Conservation (phyloP, 257 asterid genomes). For the Nicotiana otophora region DNA sequence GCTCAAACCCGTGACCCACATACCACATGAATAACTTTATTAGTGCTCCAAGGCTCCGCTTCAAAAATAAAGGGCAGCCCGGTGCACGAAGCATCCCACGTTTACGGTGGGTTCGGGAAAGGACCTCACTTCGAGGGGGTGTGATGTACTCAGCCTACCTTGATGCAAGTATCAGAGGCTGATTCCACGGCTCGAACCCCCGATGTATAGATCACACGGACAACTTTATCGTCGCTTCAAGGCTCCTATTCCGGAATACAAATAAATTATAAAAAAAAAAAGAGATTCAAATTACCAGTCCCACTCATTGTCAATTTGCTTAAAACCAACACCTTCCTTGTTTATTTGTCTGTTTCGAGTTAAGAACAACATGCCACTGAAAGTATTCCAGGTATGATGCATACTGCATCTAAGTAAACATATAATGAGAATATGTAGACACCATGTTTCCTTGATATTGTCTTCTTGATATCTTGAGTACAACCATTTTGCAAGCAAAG, state of each 20-base stretch:
- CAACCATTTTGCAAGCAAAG: slow-evolving; percentile 52
- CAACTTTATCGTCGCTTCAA: no score
- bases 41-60: no score
- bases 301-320: slow-evolving; percentile 89
- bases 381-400: slow-evolving; percentile 48
- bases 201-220: no score
- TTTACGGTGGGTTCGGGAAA: not conserved
- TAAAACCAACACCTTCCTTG: slow-evolving; percentile 65
- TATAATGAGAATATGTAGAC: slow-evolving; percentile 48
- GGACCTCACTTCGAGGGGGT: no score
- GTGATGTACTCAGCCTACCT: not conserved
- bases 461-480: slow-evolving; percentile 45
- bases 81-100: not conserved
- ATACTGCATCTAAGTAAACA: slow-evolving; percentile 41
- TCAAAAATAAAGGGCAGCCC: not conserved
- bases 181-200: not conserved
- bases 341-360: slow-evolving; percentile 59
- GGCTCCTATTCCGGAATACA: not conserved
- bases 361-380: slow-evolving; percentile 61
- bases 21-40: no score
- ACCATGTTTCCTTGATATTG: slow-evolving; percentile 39
- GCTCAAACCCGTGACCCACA: no score
- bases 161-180: not conserved
- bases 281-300: slow-evolving; percentile 43
- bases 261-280: no score